Percentiles rank a stretch among this genome's conserved stretches.
phyloP scores from a whole-genome alignment of 2,329 filamentous ascomycete genomes.

The Ophiocordyceps australis region DNA sequence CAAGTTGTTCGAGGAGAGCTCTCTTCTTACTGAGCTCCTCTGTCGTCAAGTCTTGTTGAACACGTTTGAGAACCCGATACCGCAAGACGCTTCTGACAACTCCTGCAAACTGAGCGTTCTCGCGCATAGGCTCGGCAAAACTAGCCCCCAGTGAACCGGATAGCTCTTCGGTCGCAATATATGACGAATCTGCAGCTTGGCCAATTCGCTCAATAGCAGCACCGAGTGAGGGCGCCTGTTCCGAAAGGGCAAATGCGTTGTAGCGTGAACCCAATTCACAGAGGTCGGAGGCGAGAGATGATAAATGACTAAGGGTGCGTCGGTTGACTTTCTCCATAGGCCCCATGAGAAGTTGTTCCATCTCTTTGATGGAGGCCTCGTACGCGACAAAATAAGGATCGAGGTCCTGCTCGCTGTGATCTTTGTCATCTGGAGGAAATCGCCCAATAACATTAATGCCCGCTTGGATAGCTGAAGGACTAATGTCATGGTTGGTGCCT shows the following conservation, averaged over 20 bases:
- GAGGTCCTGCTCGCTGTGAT: slow-evolving; percentile 71
- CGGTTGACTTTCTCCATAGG: slow-evolving; percentile 96
- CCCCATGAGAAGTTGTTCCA: slow-evolving; percentile 74
- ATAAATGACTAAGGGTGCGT: slow-evolving; percentile 70
- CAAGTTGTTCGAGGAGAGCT: slow-evolving; percentile 66
- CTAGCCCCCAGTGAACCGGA: slow-evolving; percentile 75
- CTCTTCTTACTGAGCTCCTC: slow-evolving; percentile 86
- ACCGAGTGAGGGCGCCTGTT: slow-evolving; percentile 74
- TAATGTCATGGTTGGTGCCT: slow-evolving; percentile 15
- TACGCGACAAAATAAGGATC: slow-evolving; percentile 94
- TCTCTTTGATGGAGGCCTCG: slow-evolving; percentile 77
- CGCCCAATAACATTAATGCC: slow-evolving; percentile 49
- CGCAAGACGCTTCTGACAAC: slow-evolving; percentile 78
- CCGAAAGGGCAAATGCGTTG: slow-evolving; percentile 90
- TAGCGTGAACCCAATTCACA: slow-evolving; percentile 90
- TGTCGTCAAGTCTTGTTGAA: slow-evolving; percentile 93
- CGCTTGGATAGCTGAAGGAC: slow-evolving; percentile 16
- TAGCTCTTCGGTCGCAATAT: slow-evolving; percentile 86
- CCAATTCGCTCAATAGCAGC: slow-evolving; percentile 88
- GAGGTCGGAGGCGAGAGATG: slow-evolving; percentile 68
- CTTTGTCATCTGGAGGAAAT: slow-evolving; percentile 64
- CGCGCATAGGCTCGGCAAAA: slow-evolving; percentile 94
- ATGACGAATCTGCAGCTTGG: slow-evolving; percentile 88
- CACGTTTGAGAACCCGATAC: slow-evolving; percentile 81
- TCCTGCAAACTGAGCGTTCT: slow-evolving; percentile 92